Percentiles rank a stretch among this genome's conserved stretches.
Conservation (phyloP, 495 filamentous ascomycete genomes). For the Aspergillus affinis region DNA sequence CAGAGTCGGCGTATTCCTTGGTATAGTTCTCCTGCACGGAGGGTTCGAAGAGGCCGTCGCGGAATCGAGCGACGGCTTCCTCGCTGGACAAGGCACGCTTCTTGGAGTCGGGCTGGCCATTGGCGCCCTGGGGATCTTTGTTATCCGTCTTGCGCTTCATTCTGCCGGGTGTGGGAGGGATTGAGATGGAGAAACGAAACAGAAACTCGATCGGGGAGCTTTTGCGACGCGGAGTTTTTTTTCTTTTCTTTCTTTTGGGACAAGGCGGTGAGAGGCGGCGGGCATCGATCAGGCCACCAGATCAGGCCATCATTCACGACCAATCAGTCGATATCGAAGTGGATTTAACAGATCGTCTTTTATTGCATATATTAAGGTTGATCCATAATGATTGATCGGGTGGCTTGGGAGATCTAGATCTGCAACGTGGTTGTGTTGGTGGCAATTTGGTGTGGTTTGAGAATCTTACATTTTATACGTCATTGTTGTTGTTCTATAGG, state of each 20-base stretch:
- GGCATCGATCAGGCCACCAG: constrained; percentile 19
- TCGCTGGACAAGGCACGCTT: constrained; percentile 53
- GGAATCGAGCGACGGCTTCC: constrained; percentile 57
- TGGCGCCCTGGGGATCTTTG: constrained; percentile 32
- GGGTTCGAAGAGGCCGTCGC: constrained; percentile 72
- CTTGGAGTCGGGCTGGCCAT: constrained; percentile 47
- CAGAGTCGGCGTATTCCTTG: constrained; percentile 65
- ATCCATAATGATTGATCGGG: too few relatives aligned
- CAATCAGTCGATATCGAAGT: neutral
- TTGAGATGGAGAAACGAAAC: neutral
- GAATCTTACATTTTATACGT: too few relatives aligned
- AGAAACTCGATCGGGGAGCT: neutral
- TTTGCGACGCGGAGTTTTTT: constrained; percentile 7
- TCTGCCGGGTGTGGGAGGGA: constrained; percentile 15
- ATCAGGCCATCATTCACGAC: constrained; percentile 18
- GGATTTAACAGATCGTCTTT: neutral
- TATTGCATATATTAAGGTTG: too few relatives aligned
- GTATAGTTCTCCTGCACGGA: constrained; percentile 66
- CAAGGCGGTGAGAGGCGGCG: constrained; percentile 21
- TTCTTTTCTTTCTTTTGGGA: constrained; percentile 9
- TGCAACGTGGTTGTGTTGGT: neutral
- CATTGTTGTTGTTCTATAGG: too few relatives aligned
- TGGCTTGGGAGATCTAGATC: neutral
- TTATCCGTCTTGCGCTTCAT: constrained; percentile 59
- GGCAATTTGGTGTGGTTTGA: too few relatives aligned